These are phyloP conservation scores for Bruguiera hainesii DNA, from an alignment of 441 rosid genomes.

Conservation along the genomic window DNA sequence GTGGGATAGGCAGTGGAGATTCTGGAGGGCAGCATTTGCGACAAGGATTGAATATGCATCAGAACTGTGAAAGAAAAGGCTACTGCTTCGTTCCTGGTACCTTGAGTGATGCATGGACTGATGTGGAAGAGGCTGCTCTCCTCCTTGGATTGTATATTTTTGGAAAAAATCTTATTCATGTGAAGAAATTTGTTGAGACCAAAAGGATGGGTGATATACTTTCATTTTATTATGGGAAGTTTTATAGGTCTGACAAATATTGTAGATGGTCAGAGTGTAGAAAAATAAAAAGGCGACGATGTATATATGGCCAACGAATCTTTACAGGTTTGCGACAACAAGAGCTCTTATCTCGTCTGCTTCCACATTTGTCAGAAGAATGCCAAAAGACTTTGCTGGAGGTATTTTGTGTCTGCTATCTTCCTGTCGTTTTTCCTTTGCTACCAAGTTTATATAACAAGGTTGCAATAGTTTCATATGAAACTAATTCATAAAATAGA, in stretches of 20 bases:
- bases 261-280: constrained; percentile 68
- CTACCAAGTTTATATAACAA: background rate
- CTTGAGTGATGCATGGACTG: constrained; percentile 31
- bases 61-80: constrained; percentile 10
- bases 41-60: constrained; percentile 21
- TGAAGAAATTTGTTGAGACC: constrained; percentile 54
- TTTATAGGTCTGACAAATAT: constrained; percentile 54
- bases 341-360: constrained; percentile 61
- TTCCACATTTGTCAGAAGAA: constrained; percentile 48
- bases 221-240: constrained; percentile 71
- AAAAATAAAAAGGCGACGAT: constrained; percentile 45
- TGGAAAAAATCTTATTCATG: constrained; percentile 61
- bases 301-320: constrained; percentile 57
- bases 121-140: constrained; percentile 35
- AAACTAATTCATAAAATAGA: background rate
- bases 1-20: constrained; percentile 13
- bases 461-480: background rate
- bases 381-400: constrained; percentile 44
- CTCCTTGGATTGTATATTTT: constrained; percentile 67
- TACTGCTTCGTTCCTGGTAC: constrained; percentile 33
- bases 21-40: constrained; percentile 10
- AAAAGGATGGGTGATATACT: constrained; percentile 61
- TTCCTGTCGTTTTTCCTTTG: background rate
- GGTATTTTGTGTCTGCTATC: constrained; percentile 36
- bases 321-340: constrained; percentile 76